Evolutionary conservation across 352 stramenopile genomes (phyloP).

Genomic region (Phytophthora ramorum): DNA sequence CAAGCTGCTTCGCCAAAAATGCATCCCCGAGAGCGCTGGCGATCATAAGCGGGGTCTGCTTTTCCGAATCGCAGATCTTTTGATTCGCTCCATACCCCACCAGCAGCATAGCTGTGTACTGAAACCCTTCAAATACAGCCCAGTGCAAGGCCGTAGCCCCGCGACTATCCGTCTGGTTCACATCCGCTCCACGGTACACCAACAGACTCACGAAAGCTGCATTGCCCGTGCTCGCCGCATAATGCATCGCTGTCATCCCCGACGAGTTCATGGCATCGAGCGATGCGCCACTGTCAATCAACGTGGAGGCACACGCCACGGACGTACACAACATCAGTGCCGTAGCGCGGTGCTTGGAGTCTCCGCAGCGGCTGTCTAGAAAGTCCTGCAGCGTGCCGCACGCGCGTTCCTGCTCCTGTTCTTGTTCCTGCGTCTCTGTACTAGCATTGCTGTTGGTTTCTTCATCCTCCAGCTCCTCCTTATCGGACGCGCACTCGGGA

Average conservation of each 20-base stretch:
- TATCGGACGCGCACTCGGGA: constrained; percentile 17
- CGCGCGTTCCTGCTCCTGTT: constrained; percentile 19
- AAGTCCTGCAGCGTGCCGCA: constrained; percentile 49
- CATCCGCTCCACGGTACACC: constrained; percentile 62
- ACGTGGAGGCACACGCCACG: constrained; percentile 58
- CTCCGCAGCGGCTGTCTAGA: constrained; percentile 60
- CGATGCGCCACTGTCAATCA: constrained; percentile 65
- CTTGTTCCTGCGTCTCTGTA: constrained; percentile 30
- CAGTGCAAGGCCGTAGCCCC: constrained; percentile 82
- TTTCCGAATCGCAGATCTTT: constrained; percentile 80
- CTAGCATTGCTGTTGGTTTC: constrained; percentile 35
- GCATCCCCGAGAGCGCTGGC: constrained; percentile 77
- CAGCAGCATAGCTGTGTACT: constrained; percentile 84
- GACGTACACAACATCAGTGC: constrained; percentile 82
- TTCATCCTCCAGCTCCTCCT: constrained; percentile 30
- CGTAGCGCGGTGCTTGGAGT: constrained; percentile 75
- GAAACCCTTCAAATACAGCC: constrained; percentile 87
- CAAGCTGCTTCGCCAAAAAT: constrained; percentile 85
- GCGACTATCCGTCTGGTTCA: constrained; percentile 74
- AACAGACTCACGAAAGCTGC: constrained; percentile 76
- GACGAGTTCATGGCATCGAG: constrained; percentile 71
- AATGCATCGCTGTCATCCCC: constrained; percentile 84
- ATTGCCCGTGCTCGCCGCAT: constrained; percentile 81
- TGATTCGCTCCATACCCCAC: constrained; percentile 86
- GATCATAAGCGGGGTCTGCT: constrained; percentile 86